Percentiles rank a stretch among this genome's conserved stretches.
Conservation (phyloP, 257 asterid genomes). For the Solanum chiquidenum region DNA sequence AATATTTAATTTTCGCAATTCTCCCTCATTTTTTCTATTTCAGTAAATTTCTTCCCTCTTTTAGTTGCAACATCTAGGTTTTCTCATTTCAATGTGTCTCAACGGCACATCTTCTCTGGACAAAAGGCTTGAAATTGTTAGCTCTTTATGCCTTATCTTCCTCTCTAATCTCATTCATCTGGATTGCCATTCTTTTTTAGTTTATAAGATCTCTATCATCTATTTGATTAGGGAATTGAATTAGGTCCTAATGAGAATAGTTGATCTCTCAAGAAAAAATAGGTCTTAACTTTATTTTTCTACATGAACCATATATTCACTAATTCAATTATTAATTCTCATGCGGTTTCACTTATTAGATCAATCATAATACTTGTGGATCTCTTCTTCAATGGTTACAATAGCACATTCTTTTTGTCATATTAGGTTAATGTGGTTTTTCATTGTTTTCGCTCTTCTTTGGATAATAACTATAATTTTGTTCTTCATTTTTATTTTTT, state of each 20-base stretch:
- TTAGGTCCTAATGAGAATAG: neutral
- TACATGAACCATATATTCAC: neutral
- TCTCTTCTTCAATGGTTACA: neutral
- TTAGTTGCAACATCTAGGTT: neutral
- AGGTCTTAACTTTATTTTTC: neutral
- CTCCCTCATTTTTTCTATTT: neutral
- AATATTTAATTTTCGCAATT: too few relatives aligned
- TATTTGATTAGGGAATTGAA: too few relatives aligned
- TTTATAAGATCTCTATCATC: neutral
- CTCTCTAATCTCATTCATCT: too few relatives aligned
- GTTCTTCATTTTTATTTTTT: too few relatives aligned
- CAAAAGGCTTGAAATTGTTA: neutral
- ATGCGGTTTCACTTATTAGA: neutral
- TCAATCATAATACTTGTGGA: neutral
- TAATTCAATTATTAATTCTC: neutral
- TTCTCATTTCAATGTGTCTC: neutral
- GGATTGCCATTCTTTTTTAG: neutral
- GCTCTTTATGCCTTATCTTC: too few relatives aligned
- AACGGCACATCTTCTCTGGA: neutral
- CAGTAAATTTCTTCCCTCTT: neutral
- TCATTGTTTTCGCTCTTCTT: too few relatives aligned
- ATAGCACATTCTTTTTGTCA: too few relatives aligned
- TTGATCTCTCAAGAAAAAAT: neutral
- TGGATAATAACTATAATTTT: too few relatives aligned
- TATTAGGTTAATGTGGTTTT: too few relatives aligned